These are phyloP conservation scores for Pleodorina starrii DNA, from an alignment of 139 green algal genomes.

Conservation along the genomic window DNA sequence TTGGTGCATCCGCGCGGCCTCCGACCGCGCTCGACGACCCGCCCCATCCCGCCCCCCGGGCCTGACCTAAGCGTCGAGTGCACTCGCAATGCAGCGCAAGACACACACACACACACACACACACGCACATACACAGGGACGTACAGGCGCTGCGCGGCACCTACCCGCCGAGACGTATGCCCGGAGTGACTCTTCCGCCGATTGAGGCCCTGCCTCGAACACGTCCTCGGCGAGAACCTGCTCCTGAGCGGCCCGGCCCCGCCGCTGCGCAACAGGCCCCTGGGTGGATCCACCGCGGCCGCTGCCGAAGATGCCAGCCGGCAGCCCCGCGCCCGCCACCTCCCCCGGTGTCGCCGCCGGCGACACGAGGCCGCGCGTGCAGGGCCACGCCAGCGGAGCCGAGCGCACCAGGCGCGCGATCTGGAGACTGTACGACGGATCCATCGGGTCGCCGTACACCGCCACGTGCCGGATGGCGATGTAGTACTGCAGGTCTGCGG, in stretches of 20 bases:
- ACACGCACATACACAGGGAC: too few relatives aligned
- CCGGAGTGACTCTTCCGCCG: neutral
- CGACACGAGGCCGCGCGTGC: neutral
- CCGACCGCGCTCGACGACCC: too few relatives aligned
- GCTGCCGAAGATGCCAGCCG: too few relatives aligned
- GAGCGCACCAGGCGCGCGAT: neutral
- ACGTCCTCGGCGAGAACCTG: neutral
- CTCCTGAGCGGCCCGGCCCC: neutral
- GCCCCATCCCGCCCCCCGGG: too few relatives aligned
- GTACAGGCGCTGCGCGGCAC: too few relatives aligned
- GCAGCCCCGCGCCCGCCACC: too few relatives aligned
- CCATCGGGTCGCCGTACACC: slow-evolving; percentile 13
- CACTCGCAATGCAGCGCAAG: too few relatives aligned
- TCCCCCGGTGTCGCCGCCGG: neutral
- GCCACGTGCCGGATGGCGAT: slow-evolving; percentile 36
- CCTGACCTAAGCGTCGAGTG: too few relatives aligned
- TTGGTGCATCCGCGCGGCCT: too few relatives aligned
- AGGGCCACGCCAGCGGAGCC: neutral
- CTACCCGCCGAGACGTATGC: neutral
- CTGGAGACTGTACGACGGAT: neutral
- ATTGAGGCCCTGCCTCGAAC: neutral
- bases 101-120: too few relatives aligned
- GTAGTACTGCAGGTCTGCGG: slow-evolving; percentile 51
- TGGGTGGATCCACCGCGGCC: too few relatives aligned
- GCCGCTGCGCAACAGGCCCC: too few relatives aligned